These are phyloP conservation scores for Vitis amurensis DNA, from an alignment of 164 flowering plant species.

Conservation along the genomic window DNA sequence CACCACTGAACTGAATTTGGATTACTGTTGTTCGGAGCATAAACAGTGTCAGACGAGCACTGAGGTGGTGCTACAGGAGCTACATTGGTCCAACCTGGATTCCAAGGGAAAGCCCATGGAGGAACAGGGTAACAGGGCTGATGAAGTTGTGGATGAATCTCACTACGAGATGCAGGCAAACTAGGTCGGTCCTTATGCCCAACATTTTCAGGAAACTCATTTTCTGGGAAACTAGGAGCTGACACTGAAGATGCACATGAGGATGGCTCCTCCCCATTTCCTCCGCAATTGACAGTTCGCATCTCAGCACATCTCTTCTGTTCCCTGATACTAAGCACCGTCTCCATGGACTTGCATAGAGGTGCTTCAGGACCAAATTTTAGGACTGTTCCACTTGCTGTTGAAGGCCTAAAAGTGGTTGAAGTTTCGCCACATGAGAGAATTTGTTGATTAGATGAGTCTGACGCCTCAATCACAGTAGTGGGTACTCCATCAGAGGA, in stretches of 20 bases:
- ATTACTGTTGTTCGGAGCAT: slow-evolving; percentile 16
- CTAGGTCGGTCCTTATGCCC: slow-evolving; percentile 19
- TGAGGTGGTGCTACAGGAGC: slow-evolving; percentile 11
- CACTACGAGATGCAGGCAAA: slow-evolving; percentile 9
- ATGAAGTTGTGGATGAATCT: slow-evolving; percentile 11
- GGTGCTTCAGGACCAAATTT: slow-evolving; percentile 47
- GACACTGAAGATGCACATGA: slow-evolving; percentile 28
- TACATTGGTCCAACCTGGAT: slow-evolving; percentile 21
- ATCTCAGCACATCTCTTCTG: slow-evolving; percentile 24
- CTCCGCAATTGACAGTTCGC: slow-evolving; percentile 13
- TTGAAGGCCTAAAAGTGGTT: slow-evolving; percentile 18
- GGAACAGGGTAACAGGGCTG: slow-evolving; percentile 33
- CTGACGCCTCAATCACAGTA: slow-evolving; percentile 16
- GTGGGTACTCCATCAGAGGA: slow-evolving; percentile 33
- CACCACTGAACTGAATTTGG: slow-evolving; percentile 27
- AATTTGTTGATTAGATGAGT: slow-evolving; percentile 27
- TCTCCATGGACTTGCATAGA: slow-evolving; percentile 44
- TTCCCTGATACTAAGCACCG: slow-evolving; percentile 37
- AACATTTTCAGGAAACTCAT: slow-evolving; percentile 16
- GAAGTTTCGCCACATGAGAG: slow-evolving; percentile 22
- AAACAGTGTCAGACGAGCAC: slow-evolving; percentile 20
- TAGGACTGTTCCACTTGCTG: slow-evolving; percentile 31
- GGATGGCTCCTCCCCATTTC: slow-evolving; percentile 31
- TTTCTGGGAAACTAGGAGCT: slow-evolving; percentile 19
- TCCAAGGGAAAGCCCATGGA: slow-evolving; percentile 36